A percentile compares a stretch with the other conserved stretches of the same genome.
Conservation (phyloP, 2,329 filamentous ascomycete species). For the Emmonsia crescens region DNA sequence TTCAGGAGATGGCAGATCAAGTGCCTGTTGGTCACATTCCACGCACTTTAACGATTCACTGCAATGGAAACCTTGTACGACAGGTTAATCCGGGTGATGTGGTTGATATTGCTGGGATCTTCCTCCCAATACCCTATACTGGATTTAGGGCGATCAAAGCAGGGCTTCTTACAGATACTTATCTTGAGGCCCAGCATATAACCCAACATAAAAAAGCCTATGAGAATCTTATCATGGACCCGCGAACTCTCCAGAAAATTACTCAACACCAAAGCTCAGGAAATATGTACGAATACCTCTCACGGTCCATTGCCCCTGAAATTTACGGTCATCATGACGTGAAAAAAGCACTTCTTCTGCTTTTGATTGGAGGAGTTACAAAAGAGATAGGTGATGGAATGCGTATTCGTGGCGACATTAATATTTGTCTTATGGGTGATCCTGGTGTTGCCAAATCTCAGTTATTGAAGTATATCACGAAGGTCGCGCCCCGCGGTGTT, state of each 20-base stretch:
- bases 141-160: conserved; percentile 96
- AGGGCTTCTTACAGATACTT: conserved; percentile 93
- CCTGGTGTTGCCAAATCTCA: conserved; percentile 99
- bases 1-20: conserved; percentile 98
- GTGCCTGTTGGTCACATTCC: conserved; percentile 97
- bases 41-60: conserved; percentile 77
- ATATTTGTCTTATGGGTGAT: conserved; percentile 97
- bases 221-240: conserved; percentile 78
- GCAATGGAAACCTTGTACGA: conserved; percentile 74
- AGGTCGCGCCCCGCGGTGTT: conserved; percentile 86
- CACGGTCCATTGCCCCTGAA: conserved; percentile 92
- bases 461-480: conserved; percentile 94
- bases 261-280: conserved; percentile 74
- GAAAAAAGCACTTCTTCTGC: conserved; percentile 91
- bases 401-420: conserved; percentile 98
- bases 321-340: conserved; percentile 95
- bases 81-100: conserved; percentile 89
- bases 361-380: conserved; percentile 89
- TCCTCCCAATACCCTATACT: conserved; percentile 95
- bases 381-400: conserved; percentile 98
- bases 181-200: conserved; percentile 86
- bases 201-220: conserved; percentile 98
- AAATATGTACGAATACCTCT: conserved; percentile 89
- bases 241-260: conserved; percentile 68
- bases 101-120: conserved; percentile 87